A percentile compares a stretch with the other conserved stretches of the same genome.
Conservation (phyloP, 495 filamentous ascomycete species). For the Trichoderma orchidacearum region DNA sequence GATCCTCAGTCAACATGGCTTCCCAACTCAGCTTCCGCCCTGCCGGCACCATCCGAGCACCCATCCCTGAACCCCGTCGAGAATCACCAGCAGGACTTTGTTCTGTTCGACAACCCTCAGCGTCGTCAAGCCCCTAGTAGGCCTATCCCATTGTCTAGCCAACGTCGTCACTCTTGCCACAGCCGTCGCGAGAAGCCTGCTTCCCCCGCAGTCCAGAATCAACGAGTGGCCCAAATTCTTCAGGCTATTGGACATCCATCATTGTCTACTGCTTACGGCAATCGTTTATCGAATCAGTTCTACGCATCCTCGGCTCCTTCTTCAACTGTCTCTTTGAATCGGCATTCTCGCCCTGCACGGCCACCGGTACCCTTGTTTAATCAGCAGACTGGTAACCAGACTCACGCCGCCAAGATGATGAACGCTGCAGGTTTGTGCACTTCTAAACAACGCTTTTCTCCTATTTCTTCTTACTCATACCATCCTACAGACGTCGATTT, state of each 20-base stretch:
- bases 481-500: conserved; percentile 30
- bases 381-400: conserved; percentile 30
- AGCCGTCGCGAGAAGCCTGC: conserved; percentile 9
- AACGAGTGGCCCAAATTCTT: conserved; percentile 46
- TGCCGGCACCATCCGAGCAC: conserved; percentile 43
- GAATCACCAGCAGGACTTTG: conserved; percentile 37
- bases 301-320: conserved; percentile 39
- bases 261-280: conserved; percentile 41
- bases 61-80: conserved; percentile 14
- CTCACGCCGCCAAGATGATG: conserved; percentile 29
- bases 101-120: conserved; percentile 36
- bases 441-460: neutral
- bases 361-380: conserved; percentile 41
- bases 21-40: conserved; percentile 45
- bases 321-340: conserved; percentile 28
- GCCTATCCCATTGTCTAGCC: conserved; percentile 22
- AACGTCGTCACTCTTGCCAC: conserved; percentile 21
- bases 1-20: conserved; percentile 46
- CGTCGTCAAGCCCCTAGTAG: conserved; percentile 36
- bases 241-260: conserved; percentile 42
- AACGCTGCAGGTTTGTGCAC: conserved; percentile 26
- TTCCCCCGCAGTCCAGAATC: conserved; percentile 32
- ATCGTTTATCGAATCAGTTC: conserved; percentile 37
- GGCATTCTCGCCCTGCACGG: conserved; percentile 28
- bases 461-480: conserved; percentile 24